A percentile compares a stretch with the other conserved stretches of the same genome.
Evolutionary conservation across 495 filamentous ascomycete genomes (phyloP).

Genomic region (Lineolata rhizophorae): DNA sequence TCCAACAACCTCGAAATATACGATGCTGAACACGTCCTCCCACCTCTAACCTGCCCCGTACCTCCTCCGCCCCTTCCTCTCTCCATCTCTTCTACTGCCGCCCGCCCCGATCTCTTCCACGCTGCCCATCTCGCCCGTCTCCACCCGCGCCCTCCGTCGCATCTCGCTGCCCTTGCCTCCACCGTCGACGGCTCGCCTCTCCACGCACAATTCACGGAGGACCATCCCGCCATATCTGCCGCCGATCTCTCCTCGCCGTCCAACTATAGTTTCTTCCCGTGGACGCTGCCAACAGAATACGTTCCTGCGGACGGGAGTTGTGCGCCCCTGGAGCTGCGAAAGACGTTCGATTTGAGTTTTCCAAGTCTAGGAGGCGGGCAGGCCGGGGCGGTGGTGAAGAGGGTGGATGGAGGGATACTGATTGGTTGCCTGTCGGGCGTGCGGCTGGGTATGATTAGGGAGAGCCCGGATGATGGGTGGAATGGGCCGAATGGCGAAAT

Average conservation of each 20-base stretch:
- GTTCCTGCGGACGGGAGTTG: conserved; percentile 56
- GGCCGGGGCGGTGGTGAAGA: conserved; percentile 1
- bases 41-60: conserved; percentile 30
- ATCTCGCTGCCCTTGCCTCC: too few species aligned
- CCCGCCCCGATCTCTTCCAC: conserved; percentile 74
- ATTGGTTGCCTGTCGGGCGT: conserved; percentile 61
- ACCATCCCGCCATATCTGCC: conserved; percentile 31
- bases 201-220: conserved; percentile 16
- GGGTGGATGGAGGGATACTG: conserved; percentile 41
- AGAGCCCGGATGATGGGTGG: too few species aligned
- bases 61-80: conserved; percentile 35
- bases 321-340: conserved; percentile 33
- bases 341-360: conserved; percentile 64
- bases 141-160: too few species aligned
- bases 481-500: not conserved
- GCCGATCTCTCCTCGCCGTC: conserved; percentile 38
- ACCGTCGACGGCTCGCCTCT: conserved; percentile 30
- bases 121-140: conserved; percentile 70
- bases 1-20: not conserved
- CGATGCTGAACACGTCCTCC: not conserved
- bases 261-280: conserved; percentile 78
- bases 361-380: conserved; percentile 29
- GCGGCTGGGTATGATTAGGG: conserved; percentile 58
- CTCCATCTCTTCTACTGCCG: conserved; percentile 56
- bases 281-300: conserved; percentile 60